These are phyloP conservation scores for Falciphora oryzae DNA, from an alignment of 2,329 filamentous ascomycete species.

Conservation along the genomic window DNA sequence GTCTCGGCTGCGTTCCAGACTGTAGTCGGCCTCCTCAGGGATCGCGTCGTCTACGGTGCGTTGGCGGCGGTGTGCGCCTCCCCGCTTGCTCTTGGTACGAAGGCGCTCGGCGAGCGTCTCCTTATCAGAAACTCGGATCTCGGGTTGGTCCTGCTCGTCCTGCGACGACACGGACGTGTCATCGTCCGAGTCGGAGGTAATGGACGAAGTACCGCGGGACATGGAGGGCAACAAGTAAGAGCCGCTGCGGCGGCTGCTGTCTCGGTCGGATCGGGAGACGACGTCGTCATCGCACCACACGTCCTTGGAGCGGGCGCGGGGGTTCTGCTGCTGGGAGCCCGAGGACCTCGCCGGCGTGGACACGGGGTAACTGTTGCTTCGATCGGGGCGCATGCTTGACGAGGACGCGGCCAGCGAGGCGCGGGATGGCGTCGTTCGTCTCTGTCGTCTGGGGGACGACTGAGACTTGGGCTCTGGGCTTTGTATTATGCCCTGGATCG, in stretches of 20 bases:
- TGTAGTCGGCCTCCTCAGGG: conserved; percentile 4
- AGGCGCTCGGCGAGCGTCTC: conserved; percentile 14
- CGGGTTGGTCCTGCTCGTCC: conserved; percentile 24
- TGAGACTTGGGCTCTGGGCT: conserved; percentile 14
- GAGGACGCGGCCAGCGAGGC: conserved; percentile 19
- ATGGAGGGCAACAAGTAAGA: conserved; percentile 31
- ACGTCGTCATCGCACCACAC: conserved; percentile 18
- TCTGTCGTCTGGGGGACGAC: conserved; percentile 15
- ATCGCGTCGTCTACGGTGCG: conserved; percentile 11
- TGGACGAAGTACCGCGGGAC: conserved; percentile 28
- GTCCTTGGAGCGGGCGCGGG: conserved; percentile 13
- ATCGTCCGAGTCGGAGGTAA: conserved; percentile 34
- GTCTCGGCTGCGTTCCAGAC: background rate
- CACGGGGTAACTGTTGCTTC: conserved; percentile 13
- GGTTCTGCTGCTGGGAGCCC: conserved; percentile 15
- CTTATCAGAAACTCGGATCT: conserved; percentile 14
- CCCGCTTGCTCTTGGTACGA: conserved; percentile 7
- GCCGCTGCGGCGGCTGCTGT: conserved; percentile 21
- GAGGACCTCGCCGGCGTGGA: conserved; percentile 15
- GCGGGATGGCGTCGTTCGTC: conserved; percentile 13
- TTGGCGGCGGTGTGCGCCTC: conserved; percentile 9
- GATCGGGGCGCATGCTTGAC: conserved; percentile 23
- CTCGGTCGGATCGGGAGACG: conserved; percentile 19
- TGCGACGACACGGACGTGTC: conserved; percentile 29
- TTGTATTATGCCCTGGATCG: conserved; percentile 23